phyloP scores from a whole-genome alignment of 202 grass and related monocot genomes.

The Musa balbisiana region DNA sequence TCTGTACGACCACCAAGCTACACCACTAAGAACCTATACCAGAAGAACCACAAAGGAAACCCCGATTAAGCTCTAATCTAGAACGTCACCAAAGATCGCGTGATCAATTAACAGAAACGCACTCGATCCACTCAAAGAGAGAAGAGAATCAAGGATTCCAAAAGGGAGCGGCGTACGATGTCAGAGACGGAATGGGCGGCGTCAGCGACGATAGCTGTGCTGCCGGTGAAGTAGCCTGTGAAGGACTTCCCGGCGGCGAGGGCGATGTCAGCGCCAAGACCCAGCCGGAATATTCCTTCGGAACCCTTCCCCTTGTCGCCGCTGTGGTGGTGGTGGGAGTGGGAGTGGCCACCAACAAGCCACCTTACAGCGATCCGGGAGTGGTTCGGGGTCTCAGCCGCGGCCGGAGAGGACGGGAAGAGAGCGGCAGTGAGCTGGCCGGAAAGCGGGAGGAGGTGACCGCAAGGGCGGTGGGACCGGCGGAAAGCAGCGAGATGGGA shows the following conservation, averaged over 20 bases:
- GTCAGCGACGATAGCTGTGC: constrained; percentile 79
- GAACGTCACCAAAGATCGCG: neutral
- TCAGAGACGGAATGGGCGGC: constrained; percentile 95
- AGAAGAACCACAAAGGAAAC: constrained; percentile 5
- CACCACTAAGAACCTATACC: constrained; percentile 64
- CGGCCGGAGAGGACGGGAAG: constrained; percentile 4
- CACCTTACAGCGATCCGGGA: constrained; percentile 30
- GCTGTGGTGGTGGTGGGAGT: constrained; percentile 31
- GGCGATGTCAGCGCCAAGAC: constrained; percentile 50
- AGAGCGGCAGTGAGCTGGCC: neutral
- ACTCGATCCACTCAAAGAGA: neutral
- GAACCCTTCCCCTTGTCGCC: constrained; percentile 27
- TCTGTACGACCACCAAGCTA: constrained; percentile 75
- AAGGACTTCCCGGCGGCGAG: constrained; percentile 57
- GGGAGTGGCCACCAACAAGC: constrained; percentile 28
- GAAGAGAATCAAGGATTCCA: neutral
- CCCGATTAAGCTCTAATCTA: neutral
- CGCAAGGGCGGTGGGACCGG: constrained; percentile 18
- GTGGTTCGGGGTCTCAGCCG: constrained; percentile 17
- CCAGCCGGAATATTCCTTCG: constrained; percentile 70
- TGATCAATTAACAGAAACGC: neutral
- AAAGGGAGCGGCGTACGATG: constrained; percentile 31
- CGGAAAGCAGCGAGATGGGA: constrained; percentile 29
- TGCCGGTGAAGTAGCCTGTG: constrained; percentile 83
- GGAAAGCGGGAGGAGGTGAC: neutral